These are phyloP conservation scores for Metschnikowia proteae DNA, from an alignment of 805 yeast species.

Conservation along the genomic window DNA sequence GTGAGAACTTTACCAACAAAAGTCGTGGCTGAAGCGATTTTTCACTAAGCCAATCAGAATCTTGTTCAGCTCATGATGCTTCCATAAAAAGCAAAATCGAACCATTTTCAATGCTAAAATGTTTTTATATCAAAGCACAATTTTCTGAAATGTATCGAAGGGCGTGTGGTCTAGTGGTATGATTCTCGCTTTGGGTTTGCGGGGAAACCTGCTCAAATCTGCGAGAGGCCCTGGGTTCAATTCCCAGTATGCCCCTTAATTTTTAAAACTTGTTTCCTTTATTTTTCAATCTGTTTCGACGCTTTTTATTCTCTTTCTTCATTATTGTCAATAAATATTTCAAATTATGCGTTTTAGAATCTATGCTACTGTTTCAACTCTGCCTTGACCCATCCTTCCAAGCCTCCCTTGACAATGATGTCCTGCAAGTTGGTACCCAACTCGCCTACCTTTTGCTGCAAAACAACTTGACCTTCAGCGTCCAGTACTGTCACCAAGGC, in stretches of 20 bases:
- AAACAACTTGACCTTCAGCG: conserved; percentile 53
- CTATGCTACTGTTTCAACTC: conserved; percentile 37
- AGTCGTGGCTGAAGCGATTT: no score
- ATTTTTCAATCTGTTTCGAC: no score
- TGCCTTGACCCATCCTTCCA: conserved; percentile 95
- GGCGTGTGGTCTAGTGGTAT: conserved; percentile 26
- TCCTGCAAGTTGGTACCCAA: conserved; percentile 94
- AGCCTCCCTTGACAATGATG: conserved; percentile 93
- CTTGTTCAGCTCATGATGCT: no score
- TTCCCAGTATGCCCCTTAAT: conserved; percentile 21
- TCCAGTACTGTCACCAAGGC: conserved; percentile 80
- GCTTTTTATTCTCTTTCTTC: no score
- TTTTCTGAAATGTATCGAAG: not conserved
- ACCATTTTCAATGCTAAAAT: no score
- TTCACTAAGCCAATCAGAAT: no score
- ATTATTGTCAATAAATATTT: not conserved
- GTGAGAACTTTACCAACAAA: no score
- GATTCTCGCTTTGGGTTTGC: conserved; percentile 22
- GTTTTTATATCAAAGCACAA: no score
- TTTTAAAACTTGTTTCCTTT: conserved; percentile 2
- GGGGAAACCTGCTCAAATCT: conserved; percentile 8
- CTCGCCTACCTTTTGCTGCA: conserved; percentile 90
- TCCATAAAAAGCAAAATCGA: no score
- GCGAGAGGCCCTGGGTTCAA: conserved; percentile 26
- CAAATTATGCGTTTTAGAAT: not conserved